phyloP scores from a whole-genome alignment of 805 yeast genomes.

The Metschnikowia similis region DNA sequence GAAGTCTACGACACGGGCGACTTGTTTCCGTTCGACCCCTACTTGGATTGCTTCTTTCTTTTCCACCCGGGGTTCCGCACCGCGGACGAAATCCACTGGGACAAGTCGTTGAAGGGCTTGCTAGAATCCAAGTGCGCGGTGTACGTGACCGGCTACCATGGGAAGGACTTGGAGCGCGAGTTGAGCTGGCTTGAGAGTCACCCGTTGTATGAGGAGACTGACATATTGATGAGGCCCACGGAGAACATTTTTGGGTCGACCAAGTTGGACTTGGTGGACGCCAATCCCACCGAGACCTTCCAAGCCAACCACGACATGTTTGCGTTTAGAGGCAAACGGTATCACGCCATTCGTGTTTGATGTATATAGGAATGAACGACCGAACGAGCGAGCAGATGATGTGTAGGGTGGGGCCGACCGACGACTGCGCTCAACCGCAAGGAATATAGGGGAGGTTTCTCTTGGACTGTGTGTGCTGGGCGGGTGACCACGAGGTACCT shows the following conservation, averaged over 20 bases:
- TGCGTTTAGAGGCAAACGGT: slow-evolving; percentile 94
- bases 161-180: slow-evolving; percentile 66
- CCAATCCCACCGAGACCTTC: slow-evolving; percentile 88
- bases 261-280: slow-evolving; percentile 91
- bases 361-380: not conserved
- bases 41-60: slow-evolving; percentile 83
- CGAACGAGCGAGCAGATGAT: not conserved
- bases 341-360: slow-evolving; percentile 64
- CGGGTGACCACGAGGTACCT: too few relatives aligned
- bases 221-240: slow-evolving; percentile 70
- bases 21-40: slow-evolving; percentile 97
- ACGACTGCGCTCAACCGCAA: not conserved
- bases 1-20: slow-evolving; percentile 88
- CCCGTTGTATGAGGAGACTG: slow-evolving; percentile 61
- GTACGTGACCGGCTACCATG: slow-evolving; percentile 85
- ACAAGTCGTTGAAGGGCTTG: slow-evolving; percentile 76
- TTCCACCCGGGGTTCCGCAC: slow-evolving; percentile 95
- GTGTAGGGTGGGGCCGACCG: too few relatives aligned
- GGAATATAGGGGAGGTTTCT: not conserved
- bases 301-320: slow-evolving; percentile 87
- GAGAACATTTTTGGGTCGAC: slow-evolving; percentile 77
- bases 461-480: too few relatives aligned
- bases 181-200: slow-evolving; percentile 67
- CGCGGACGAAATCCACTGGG: slow-evolving; percentile 80
- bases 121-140: slow-evolving; percentile 92